Evolutionary conservation across 495 filamentous ascomycete species (phyloP).

Genomic region (Xeromyces bisporus): DNA sequence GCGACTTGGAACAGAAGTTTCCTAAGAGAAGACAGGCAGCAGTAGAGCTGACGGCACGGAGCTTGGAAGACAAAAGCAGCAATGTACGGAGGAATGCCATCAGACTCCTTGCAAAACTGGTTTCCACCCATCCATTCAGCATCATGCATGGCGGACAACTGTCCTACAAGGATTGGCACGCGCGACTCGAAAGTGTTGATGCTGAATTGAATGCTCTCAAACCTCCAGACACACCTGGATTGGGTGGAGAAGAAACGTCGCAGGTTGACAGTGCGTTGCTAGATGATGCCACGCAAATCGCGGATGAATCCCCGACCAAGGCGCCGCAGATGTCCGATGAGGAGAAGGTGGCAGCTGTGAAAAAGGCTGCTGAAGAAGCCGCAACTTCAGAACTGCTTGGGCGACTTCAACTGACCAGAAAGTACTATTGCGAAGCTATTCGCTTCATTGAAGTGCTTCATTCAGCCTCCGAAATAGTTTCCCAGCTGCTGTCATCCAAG

Average conservation of each 20-base stretch:
- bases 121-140: slow-evolving; percentile 86
- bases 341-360: slow-evolving; percentile 30
- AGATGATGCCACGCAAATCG: slow-evolving; percentile 74
- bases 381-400: slow-evolving; percentile 65
- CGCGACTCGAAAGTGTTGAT: slow-evolving; percentile 62
- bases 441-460: slow-evolving; percentile 92
- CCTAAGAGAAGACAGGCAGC: slow-evolving; percentile 77
- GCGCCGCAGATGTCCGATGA: slow-evolving; percentile 44
- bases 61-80: slow-evolving; percentile 94
- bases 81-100: slow-evolving; percentile 92
- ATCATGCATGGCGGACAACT: slow-evolving; percentile 82
- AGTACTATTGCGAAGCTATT: slow-evolving; percentile 83
- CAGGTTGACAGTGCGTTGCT: slow-evolving; percentile 62
- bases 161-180: slow-evolving; percentile 66
- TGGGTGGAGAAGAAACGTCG: slow-evolving; percentile 38
- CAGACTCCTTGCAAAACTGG: slow-evolving; percentile 70
- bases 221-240: slow-evolving; percentile 59
- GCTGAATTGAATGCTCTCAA: slow-evolving; percentile 64
- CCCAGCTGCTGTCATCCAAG: slow-evolving; percentile 74
- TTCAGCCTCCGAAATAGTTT: slow-evolving; percentile 55
- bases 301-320: slow-evolving; percentile 45
- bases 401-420: slow-evolving; percentile 67
- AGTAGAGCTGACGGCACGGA: slow-evolving; percentile 69
- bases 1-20: slow-evolving; percentile 85
- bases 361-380: slow-evolving; percentile 57